phyloP scores from a whole-genome alignment of 2,329 filamentous ascomycete species.

The Diaporthe vexans region DNA sequence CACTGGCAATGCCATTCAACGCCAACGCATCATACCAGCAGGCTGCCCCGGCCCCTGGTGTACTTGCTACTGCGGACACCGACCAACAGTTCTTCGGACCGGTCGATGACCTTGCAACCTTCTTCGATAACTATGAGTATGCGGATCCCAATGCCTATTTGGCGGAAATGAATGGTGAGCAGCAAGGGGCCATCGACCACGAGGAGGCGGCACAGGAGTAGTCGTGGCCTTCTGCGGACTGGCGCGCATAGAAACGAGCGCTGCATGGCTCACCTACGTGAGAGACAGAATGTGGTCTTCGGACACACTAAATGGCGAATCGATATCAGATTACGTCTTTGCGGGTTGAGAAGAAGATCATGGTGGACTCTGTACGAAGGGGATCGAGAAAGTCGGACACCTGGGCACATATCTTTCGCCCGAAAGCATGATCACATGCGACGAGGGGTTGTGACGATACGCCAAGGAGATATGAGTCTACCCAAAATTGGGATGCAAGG shows the following conservation, averaged over 20 bases:
- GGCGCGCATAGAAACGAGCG: background rate
- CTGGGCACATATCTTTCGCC: background rate
- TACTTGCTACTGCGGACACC: too few species aligned
- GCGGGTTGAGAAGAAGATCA: background rate
- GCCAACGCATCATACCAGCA: too few species aligned
- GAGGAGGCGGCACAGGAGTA: background rate
- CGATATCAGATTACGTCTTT: background rate
- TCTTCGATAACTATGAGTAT: too few species aligned
- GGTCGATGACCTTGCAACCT: too few species aligned
- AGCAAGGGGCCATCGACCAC: background rate
- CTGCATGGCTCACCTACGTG: background rate
- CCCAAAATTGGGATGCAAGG: background rate
- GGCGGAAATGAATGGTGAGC: too few species aligned
- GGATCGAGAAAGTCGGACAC: background rate
- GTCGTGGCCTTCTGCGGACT: background rate
- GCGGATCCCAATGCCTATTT: too few species aligned
- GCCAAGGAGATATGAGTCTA: background rate
- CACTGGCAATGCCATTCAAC: too few species aligned
- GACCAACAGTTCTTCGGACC: background rate
- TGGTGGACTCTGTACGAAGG: background rate
- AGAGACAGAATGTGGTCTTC: background rate
- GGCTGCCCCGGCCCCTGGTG: background rate
- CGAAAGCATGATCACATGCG: background rate
- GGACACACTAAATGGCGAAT: too few species aligned
- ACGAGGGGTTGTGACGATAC: background rate